phyloP scores from a whole-genome alignment of 2,329 filamentous ascomycete species.

The Aspergillus neoniger region DNA sequence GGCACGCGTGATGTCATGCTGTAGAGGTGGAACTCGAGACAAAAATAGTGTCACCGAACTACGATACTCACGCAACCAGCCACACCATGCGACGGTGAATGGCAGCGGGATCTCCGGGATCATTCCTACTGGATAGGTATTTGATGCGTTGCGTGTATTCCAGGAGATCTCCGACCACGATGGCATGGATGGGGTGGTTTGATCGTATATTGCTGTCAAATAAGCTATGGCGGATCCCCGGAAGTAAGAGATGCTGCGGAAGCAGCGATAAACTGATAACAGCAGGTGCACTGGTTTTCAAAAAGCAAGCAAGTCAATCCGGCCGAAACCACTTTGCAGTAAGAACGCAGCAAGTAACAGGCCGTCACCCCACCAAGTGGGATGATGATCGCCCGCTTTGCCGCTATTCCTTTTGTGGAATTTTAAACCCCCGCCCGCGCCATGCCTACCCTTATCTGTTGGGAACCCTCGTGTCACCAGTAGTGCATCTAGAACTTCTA shows the following conservation, averaged over 20 bases:
- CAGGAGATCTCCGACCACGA: neutral
- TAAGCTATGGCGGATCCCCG: neutral
- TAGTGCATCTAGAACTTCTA: slow-evolving; percentile 5
- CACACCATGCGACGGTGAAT: neutral
- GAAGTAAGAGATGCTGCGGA: neutral
- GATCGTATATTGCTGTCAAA: neutral
- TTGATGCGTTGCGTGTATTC: neutral
- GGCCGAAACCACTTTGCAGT: neutral
- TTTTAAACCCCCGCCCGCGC: slow-evolving; percentile 4
- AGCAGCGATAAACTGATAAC: neutral
- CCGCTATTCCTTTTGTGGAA: slow-evolving; percentile 6
- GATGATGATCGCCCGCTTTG: neutral
- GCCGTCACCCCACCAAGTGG: slow-evolving; percentile 1
- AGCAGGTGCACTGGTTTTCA: neutral
- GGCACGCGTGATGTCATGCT: slow-evolving; percentile 25
- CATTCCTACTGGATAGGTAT: neutral
- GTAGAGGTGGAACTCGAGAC: neutral
- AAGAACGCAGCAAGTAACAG: no score
- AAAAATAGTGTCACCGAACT: neutral
- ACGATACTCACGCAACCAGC: neutral
- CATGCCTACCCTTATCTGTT: neutral
- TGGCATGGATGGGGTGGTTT: neutral
- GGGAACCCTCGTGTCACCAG: neutral
- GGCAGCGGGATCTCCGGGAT: neutral
- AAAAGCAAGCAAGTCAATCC: neutral